Base-by-base conservation (phyloP, 768 basidiomycete species). In the Psilocybe tampanensis region DNA sequence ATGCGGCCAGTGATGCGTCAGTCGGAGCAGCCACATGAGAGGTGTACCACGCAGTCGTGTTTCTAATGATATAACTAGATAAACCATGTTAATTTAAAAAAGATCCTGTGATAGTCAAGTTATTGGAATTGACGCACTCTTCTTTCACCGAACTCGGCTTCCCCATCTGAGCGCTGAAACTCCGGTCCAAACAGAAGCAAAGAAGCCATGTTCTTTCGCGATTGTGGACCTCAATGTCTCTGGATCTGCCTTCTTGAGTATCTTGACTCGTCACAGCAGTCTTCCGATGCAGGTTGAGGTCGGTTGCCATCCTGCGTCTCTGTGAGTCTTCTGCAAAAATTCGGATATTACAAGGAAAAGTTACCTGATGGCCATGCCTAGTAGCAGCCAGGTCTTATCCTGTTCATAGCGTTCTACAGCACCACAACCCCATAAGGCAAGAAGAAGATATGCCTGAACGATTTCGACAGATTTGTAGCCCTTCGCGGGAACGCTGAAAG, bases 351-450 rank as follows among this genome's bases (percentile, higher is more conserved):
- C 29, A 29, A 43, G 47, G 39, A 21, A 47, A 32, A 39, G 21
- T 47, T 57, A 87, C 88, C 90, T 80, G 61, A 89, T 90, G 6
- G 82, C 89, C 89, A 95, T 92, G 32, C 94, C 94, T 22, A 98
- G 74, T 15, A 92, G 75, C 61, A 94, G 69, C 93, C 94, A 98
- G 0, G 95, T 98, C 64, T 89, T 86, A 72, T 99, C 96, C 64
- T 96, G 94, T 68, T 99, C 96, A 66, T 94, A 99, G 8, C 95
- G 85, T 71, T 98, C 95, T 19, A 95, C 94, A 3, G 95, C 95
- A 19, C 95, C 95, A 63, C 93, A 89, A 6, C 95, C 94, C 89
- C 93, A 98, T 13, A 94, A 72, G 2, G 89, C 80, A 51, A 98
- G 85, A 8, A 99, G 77, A 18, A 98, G 76, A 70, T 97, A 99